Conservation (phyloP, 148 eudicot genomes). For the Mesembryanthemum crystallinum region DNA sequence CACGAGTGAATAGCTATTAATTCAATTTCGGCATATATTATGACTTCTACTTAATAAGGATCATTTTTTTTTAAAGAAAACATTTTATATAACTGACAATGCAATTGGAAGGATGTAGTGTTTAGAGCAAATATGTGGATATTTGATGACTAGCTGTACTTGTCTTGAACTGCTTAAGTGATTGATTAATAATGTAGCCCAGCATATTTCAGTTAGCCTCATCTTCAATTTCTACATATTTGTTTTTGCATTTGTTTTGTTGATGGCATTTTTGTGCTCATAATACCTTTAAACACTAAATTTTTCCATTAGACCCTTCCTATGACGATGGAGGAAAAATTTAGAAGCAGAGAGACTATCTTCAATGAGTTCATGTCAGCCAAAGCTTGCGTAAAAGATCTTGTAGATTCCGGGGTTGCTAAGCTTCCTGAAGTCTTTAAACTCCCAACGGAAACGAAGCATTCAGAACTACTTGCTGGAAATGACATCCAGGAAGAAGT, state of each 20-base stretch:
- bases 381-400: constrained; percentile 51
- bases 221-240: too few relatives aligned
- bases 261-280: background rate
- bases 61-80: too few relatives aligned
- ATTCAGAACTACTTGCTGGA: background rate
- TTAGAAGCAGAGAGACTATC: constrained; percentile 22
- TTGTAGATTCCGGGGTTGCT: constrained; percentile 39
- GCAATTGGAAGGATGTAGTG: too few relatives aligned
- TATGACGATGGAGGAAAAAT: constrained; percentile 12
- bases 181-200: too few relatives aligned
- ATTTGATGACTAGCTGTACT: too few relatives aligned
- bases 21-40: too few relatives aligned
- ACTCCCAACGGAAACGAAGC: constrained; percentile 1
- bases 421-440: constrained; percentile 37
- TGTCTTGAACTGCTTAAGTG: too few relatives aligned
- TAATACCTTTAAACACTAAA: background rate
- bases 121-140: too few relatives aligned
- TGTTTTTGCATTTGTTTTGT: background rate
- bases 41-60: too few relatives aligned
- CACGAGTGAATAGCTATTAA: too few relatives aligned
- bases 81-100: too few relatives aligned
- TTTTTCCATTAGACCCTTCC: background rate
- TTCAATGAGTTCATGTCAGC: constrained; percentile 35
- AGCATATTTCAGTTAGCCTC: background rate
- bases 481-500: constrained; percentile 11